A percentile compares a stretch with the other conserved stretches of the same genome.
phyloP scores from a whole-genome alignment of 306 rosid genomes.

The Carpinus viminea region DNA sequence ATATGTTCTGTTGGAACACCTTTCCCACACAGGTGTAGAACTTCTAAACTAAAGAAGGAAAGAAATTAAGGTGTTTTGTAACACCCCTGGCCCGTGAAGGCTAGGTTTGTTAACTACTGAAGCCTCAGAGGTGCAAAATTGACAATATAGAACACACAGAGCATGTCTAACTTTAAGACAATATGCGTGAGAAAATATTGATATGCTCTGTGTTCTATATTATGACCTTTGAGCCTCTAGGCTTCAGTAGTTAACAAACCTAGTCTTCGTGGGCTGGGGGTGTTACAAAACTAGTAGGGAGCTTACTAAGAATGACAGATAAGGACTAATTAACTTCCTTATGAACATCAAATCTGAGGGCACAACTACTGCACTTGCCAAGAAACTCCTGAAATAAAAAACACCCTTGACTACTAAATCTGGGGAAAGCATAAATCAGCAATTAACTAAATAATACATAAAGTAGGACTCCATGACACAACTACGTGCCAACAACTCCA shows the following conservation, averaged over 20 bases:
- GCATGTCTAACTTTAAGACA: no score
- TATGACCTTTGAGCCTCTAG: no score
- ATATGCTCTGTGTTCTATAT: no score
- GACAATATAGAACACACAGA: no score
- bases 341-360: background rate
- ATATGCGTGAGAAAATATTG: no score
- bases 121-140: no score
- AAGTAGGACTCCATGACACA: background rate
- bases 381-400: background rate
- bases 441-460: background rate
- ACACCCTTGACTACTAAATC: background rate
- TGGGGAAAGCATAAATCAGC: background rate
- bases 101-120: no score
- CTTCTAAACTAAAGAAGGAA: background rate
- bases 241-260: no score
- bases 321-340: background rate
- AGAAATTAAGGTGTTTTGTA: no score
- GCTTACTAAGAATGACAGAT: background rate
- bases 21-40: background rate
- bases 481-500: background rate
- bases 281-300: background rate
- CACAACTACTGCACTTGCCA: background rate
- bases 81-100: no score
- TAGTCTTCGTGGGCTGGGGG: no score
- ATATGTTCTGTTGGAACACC: background rate